These are phyloP conservation scores for Podospora conica DNA, from an alignment of 495 filamentous ascomycete species.

Conservation along the genomic window DNA sequence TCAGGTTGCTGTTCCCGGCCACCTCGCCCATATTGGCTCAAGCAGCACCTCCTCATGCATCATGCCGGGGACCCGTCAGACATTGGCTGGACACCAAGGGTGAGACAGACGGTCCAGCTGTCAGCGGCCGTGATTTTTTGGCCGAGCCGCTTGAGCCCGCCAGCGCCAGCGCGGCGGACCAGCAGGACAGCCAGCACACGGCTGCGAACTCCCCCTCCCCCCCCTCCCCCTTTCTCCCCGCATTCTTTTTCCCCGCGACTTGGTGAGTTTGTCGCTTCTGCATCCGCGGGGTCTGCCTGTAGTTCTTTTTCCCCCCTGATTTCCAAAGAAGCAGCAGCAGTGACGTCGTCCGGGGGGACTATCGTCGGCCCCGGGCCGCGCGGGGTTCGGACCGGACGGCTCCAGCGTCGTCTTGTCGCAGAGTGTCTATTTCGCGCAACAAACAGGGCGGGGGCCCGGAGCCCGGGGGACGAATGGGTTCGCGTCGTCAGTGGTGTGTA, in stretches of 20 bases:
- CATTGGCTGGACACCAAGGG: slow-evolving; percentile 1
- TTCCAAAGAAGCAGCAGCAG: background rate
- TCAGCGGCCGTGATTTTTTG: background rate
- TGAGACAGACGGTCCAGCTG: slow-evolving; percentile 4
- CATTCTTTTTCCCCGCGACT: background rate
- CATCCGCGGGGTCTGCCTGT: background rate
- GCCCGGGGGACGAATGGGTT: slow-evolving; percentile 23
- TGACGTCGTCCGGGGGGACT: background rate
- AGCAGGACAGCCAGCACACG: background rate
- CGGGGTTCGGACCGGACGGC: background rate
- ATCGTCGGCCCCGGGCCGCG: background rate
- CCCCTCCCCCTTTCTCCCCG: background rate
- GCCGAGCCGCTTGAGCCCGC: background rate
- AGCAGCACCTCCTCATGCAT: slow-evolving; percentile 6
- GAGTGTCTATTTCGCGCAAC: slow-evolving; percentile 17
- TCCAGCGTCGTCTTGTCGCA: background rate
- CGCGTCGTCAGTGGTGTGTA: background rate
- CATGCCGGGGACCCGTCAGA: background rate
- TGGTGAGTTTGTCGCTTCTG: background rate
- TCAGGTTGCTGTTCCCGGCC: slow-evolving; percentile 2
- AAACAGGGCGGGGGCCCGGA: too few species aligned
- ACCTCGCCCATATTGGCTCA: slow-evolving; percentile 3
- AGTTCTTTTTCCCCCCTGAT: background rate
- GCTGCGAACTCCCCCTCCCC: background rate
- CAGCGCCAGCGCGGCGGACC: background rate